Evolutionary conservation across 2,329 filamentous ascomycete species (phyloP).

Genomic region (Calycina herbarum): DNA sequence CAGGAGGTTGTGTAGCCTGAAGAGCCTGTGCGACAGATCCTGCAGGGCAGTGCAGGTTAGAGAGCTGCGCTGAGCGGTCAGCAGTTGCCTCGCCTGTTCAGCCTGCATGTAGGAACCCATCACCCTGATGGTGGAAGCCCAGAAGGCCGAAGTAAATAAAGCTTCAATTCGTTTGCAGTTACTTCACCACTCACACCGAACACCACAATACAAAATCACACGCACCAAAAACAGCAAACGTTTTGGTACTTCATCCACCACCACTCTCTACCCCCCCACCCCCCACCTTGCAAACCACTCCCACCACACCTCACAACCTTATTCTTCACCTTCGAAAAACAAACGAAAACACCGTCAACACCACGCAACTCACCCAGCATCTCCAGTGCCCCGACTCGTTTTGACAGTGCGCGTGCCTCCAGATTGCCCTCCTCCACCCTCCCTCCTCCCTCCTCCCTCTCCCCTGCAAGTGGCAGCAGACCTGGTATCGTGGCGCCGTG

Average conservation of each 20-base stretch:
- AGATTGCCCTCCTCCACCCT: neutral
- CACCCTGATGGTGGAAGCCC: neutral
- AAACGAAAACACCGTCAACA: neutral
- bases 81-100: neutral
- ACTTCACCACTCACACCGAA: neutral
- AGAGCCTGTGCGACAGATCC: neutral
- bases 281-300: neutral
- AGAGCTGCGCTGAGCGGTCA: neutral
- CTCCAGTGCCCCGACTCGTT: conserved; percentile 2
- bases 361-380: neutral
- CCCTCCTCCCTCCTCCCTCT: neutral
- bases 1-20: neutral
- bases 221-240: conserved; percentile 3
- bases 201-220: neutral
- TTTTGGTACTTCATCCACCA: neutral
- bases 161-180: neutral
- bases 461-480: neutral
- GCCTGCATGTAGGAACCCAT: neutral
- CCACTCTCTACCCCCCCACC: neutral
- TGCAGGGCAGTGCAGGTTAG: neutral
- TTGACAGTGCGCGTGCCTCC: neutral
- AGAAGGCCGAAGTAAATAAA: neutral
- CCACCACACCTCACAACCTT: neutral
- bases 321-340: neutral
- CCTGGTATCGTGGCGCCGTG: neutral